phyloP scores from a whole-genome alignment of 1,139 yeast species.

The Kurtzmaniella quercitrusa region DNA sequence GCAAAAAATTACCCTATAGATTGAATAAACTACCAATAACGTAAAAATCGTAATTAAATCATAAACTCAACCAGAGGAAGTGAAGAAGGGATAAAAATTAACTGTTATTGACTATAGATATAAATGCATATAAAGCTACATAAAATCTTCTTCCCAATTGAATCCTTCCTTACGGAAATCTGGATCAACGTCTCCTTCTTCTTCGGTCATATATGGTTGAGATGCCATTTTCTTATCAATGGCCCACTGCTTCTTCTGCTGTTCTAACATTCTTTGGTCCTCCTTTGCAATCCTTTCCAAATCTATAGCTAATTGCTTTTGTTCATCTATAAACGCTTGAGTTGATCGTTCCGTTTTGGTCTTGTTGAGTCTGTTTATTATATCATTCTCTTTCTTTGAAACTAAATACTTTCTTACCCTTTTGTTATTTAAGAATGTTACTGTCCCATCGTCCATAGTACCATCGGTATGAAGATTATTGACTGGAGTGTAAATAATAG shows the following conservation, averaged over 20 bases:
- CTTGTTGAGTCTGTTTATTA: constrained; percentile 62
- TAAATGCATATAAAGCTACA: constrained; percentile 2
- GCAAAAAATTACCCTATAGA: too few species aligned
- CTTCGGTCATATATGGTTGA: constrained; percentile 57
- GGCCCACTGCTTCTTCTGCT: constrained; percentile 21
- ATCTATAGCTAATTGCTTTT: constrained; percentile 33
- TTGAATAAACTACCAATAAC: too few species aligned
- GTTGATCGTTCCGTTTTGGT: constrained; percentile 48
- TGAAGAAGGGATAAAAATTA: not conserved
- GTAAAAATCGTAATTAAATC: too few species aligned
- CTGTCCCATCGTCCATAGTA: constrained; percentile 82
- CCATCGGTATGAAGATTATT: constrained; percentile 66
- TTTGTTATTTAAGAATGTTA: constrained; percentile 58
- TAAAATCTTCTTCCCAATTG: constrained; percentile 60
- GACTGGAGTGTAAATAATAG: constrained; percentile 76
- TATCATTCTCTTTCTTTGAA: constrained; percentile 55
- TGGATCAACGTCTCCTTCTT: constrained; percentile 48
- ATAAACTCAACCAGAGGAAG: too few species aligned
- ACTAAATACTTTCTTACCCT: constrained; percentile 53
- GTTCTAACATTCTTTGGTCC: constrained; percentile 24
- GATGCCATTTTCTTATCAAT: constrained; percentile 28
- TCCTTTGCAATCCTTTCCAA: constrained; percentile 32
- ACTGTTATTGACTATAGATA: not conserved
- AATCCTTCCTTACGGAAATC: constrained; percentile 43
- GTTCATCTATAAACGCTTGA: constrained; percentile 49